Percentiles rank a stretch among this genome's conserved stretches.
Conservation (phyloP, 208 protist genomes). For the Acanthamoeba culbertsoni region DNA sequence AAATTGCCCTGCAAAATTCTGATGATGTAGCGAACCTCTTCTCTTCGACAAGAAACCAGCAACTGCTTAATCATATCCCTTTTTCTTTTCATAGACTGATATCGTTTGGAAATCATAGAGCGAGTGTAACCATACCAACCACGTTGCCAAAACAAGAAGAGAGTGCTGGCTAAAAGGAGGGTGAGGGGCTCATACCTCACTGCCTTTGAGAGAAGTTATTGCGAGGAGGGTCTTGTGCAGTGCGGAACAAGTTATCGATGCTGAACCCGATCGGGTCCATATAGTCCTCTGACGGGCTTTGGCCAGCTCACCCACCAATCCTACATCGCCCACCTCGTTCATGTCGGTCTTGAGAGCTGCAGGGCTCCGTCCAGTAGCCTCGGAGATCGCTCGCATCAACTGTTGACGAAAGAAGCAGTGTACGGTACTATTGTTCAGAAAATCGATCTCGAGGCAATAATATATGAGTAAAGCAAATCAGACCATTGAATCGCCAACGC, state of each 20-base stretch:
- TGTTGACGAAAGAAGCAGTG: background rate
- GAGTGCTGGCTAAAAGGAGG: background rate
- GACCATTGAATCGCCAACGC: constrained; percentile 27
- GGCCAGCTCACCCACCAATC: constrained; percentile 7
- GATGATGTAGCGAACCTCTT: constrained; percentile 25
- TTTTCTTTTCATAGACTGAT: constrained; percentile 22
- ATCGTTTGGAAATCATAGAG: background rate
- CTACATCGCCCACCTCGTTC: constrained; percentile 22
- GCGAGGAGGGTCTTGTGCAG: background rate
- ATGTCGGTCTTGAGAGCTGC: background rate
- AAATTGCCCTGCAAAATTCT: constrained; percentile 10
- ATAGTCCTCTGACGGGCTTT: background rate
- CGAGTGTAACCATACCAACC: too few relatives aligned
- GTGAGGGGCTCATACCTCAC: background rate
- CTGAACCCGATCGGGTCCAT: background rate
- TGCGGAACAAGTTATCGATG: background rate
- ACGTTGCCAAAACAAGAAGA: background rate
- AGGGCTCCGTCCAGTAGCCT: constrained; percentile 17
- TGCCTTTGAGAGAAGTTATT: background rate
- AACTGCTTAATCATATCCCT: constrained; percentile 10
- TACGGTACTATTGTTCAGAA: background rate
- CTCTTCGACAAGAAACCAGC: background rate
- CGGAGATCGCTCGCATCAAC: constrained; percentile 26
- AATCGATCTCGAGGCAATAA: background rate
- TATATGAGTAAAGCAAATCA: background rate